Base-by-base conservation (phyloP, 352 stramenopile genomes). In the Pythium phragmitis region DNA sequence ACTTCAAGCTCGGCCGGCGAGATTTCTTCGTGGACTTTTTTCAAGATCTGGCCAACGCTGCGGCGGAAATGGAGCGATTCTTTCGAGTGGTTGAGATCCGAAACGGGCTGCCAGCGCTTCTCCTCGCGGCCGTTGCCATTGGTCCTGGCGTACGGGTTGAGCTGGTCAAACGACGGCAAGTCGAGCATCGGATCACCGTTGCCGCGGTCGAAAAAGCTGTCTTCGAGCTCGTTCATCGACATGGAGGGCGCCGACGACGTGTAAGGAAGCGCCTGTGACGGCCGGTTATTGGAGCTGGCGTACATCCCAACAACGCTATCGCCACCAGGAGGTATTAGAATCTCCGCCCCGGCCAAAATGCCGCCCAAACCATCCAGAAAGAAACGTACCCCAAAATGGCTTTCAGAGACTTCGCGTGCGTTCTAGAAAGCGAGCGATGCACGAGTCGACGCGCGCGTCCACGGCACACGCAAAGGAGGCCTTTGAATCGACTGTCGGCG, bases 111-210 rank as follows among this genome's bases (percentile, higher is more conserved):
- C 83, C 84, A 96, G 21, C 85, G 83, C 53, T 69, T 69, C 42
- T 90, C 85, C 30, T 82, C 65, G 45, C 67, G 74, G 7, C n/a
- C 13, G 6, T 17, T 53, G 17, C 30, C 48, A 9, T 55, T 61
- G 16, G 57, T 66, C 28, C 85, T 84, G n/a, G 82, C 80, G 63
- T 85, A 92, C 30, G 84, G 84, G 65, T 95, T 95, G 30, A 95
- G 61, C 19, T 76, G 68, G 43, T 80, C 75, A 48, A 95, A 95
- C 21, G 84, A 81, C 17, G 86, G 86, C 52, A 93, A 3, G 72
- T 96, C 51, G 94, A 97, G 0, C 91, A 98, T 67, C 94, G 96
- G 59, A 79, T 99, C 55, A 92, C 96, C 1, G 94, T 98, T 26
- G 94, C 39, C 58, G 34, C 56, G 45, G 17, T 65, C 42, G 33